phyloP scores from a whole-genome alignment of 148 eudicot genomes.

The Selenicereus undatus region DNA sequence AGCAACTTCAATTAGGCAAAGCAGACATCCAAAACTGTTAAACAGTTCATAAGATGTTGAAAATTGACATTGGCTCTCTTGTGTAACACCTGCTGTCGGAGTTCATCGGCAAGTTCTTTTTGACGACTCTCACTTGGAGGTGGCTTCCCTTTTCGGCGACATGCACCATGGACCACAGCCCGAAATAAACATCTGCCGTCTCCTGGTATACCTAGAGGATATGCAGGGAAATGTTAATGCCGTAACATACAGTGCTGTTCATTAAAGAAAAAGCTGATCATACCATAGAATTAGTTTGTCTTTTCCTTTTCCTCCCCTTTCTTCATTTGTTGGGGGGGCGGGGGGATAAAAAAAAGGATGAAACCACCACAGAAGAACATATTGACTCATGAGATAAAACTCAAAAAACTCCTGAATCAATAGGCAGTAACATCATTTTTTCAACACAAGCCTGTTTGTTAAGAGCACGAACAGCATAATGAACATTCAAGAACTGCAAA shows the following conservation, averaged over 20 bases:
- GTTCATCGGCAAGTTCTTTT: slow-evolving; percentile 77
- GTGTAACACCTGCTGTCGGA: slow-evolving; percentile 50
- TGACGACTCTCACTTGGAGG: slow-evolving; percentile 58
- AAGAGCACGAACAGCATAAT: background rate
- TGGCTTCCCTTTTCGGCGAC: slow-evolving; percentile 57
- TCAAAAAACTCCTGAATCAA: too few species aligned
- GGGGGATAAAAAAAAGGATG: background rate
- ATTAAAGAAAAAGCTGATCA: background rate
- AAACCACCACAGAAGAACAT: too few species aligned
- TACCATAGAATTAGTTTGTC: background rate
- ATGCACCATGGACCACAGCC: slow-evolving; percentile 75
- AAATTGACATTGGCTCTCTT: background rate
- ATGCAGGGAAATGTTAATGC: background rate
- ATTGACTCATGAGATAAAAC: too few species aligned
- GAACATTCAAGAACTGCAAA: background rate
- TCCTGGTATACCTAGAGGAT: slow-evolving; percentile 66
- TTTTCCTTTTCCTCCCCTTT: too few species aligned
- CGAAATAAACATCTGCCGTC: slow-evolving; percentile 90
- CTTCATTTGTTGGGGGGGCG: background rate
- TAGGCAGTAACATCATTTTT: too few species aligned
- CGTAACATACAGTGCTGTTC: background rate
- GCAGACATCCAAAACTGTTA: background rate
- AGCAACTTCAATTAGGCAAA: background rate
- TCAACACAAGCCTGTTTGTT: background rate
- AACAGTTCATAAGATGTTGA: background rate